Conservation (phyloP, 2,329 filamentous ascomycete species). For the Elsinoe necatrix region DNA sequence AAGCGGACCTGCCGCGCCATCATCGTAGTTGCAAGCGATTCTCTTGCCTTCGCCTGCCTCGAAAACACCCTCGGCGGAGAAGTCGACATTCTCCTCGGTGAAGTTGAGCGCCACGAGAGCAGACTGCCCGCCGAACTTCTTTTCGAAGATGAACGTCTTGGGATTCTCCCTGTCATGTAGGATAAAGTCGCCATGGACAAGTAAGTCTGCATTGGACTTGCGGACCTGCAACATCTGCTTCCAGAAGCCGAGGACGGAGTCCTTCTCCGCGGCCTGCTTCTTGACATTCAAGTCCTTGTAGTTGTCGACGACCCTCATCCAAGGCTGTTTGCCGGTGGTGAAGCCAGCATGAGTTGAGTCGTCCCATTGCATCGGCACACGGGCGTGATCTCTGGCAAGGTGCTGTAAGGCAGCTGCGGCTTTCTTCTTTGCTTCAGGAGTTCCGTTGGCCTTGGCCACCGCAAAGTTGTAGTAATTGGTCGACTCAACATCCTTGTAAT, state of each 20-base stretch:
- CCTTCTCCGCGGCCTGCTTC: constrained; percentile 39
- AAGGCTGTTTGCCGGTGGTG: constrained; percentile 49
- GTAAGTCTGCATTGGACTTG: constrained; percentile 52
- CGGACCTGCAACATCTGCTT: constrained; percentile 45
- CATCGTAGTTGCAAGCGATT: constrained; percentile 9
- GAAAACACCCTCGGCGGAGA: not conserved
- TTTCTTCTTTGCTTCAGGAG: constrained; percentile 34
- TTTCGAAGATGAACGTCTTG: constrained; percentile 45
- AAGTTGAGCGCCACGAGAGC: constrained; percentile 35
- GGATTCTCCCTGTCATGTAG: constrained; percentile 45
- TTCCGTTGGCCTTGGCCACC: constrained; percentile 26
- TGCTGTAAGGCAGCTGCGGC: constrained; percentile 46
- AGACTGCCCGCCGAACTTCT: constrained; percentile 26
- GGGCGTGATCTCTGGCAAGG: constrained; percentile 59
- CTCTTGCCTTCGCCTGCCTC: constrained; percentile 6
- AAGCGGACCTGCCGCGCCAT: constrained; percentile 1
- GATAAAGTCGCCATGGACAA: constrained; percentile 60
- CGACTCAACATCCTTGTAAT: constrained; percentile 58
- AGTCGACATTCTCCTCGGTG: constrained; percentile 22
- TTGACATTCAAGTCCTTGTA: constrained; percentile 56
- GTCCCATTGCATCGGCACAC: constrained; percentile 66
- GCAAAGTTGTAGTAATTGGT: constrained; percentile 37
- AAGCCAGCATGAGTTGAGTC: constrained; percentile 55
- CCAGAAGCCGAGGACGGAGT: constrained; percentile 56
- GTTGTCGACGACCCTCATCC: constrained; percentile 63